phyloP scores from a whole-genome alignment of 2,329 filamentous ascomycete genomes.

The Helotiales sp. region DNA sequence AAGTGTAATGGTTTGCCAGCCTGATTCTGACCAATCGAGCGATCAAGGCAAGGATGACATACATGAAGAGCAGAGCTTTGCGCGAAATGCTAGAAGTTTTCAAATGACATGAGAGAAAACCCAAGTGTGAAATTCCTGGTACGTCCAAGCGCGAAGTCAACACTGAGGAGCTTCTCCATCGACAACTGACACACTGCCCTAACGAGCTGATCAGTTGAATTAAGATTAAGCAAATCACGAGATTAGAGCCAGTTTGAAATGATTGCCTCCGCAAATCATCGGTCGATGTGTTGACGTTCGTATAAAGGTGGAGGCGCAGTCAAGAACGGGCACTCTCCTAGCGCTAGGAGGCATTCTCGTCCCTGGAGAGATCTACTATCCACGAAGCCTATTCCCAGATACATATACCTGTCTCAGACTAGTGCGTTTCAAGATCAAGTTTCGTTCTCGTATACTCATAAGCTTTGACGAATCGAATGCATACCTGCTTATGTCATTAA shows the following conservation, averaged over 20 bases:
- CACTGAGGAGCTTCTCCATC: too few species aligned
- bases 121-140: too few species aligned
- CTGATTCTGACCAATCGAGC: too few species aligned
- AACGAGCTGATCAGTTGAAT: background rate
- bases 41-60: too few species aligned
- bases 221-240: background rate
- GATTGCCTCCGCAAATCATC: background rate
- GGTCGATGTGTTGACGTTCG: background rate
- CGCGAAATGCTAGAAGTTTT: too few species aligned
- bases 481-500: background rate
- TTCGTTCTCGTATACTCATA: background rate
- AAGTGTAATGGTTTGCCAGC: too few species aligned
- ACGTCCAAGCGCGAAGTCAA: too few species aligned
- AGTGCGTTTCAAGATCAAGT: background rate
- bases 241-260: background rate
- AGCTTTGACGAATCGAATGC: background rate
- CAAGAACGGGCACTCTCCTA: background rate
- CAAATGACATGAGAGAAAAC: too few species aligned
- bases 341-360: background rate
- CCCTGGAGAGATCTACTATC: background rate
- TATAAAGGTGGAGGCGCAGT: conserved; percentile 1
- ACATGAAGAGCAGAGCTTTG: too few species aligned
- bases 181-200: too few species aligned
- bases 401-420: background rate
- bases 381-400: background rate